phyloP scores from a whole-genome alignment of 2,329 filamentous ascomycete species.

The Fusarium sp. region DNA sequence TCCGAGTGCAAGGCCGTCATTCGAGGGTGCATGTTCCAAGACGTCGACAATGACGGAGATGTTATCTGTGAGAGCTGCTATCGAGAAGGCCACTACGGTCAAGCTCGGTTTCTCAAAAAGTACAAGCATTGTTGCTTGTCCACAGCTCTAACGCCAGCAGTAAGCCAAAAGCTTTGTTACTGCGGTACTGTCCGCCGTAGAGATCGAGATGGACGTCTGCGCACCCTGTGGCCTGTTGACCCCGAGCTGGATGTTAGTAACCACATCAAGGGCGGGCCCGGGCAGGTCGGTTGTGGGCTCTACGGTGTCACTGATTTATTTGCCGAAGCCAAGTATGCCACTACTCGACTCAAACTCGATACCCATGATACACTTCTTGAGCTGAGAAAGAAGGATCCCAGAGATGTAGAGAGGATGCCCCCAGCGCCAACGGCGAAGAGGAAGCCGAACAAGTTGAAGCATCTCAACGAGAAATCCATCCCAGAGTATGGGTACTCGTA shows the following conservation, averaged over 20 bases:
- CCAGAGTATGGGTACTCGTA: constrained; percentile 42
- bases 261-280: constrained; percentile 30
- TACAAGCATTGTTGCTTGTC: constrained; percentile 55
- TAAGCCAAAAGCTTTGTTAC: constrained; percentile 47
- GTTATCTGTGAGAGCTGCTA: constrained; percentile 56
- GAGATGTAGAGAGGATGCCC: constrained; percentile 5
- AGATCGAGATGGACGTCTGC: constrained; percentile 32
- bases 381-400: constrained; percentile 7
- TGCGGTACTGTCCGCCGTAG: constrained; percentile 40
- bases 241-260: background rate
- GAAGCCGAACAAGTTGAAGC: constrained; percentile 12
- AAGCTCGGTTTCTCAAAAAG: constrained; percentile 48
- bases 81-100: constrained; percentile 47
- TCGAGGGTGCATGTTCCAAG: constrained; percentile 48
- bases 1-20: constrained; percentile 33
- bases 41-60: constrained; percentile 9
- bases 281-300: constrained; percentile 16
- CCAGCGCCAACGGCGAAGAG: background rate
- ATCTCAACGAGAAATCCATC: constrained; percentile 19
- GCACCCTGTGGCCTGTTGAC: constrained; percentile 40
- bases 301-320: constrained; percentile 33
- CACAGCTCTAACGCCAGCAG: constrained; percentile 43
- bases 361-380: constrained; percentile 24
- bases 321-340: constrained; percentile 46
- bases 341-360: constrained; percentile 23